Evolutionary conservation across 176 grass and related monocot genomes (phyloP), one percentile per base, ranked within the genome.

Genomic region (Carex parvula): DNA sequence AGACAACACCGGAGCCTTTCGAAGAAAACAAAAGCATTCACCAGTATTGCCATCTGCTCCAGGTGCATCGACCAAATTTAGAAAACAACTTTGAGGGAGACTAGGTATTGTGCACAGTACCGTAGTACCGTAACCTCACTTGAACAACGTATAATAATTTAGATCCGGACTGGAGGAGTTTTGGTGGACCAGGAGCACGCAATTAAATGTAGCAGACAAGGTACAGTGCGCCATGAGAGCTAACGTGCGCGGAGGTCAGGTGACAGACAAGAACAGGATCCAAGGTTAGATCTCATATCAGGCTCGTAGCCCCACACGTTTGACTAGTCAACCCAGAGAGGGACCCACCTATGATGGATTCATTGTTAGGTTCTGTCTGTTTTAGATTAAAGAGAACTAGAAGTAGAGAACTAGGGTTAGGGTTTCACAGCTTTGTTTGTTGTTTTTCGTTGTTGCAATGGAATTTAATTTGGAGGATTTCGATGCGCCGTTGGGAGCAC

Each of bases 271-370:
- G 4, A n/a, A 73, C 69, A 74, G 70, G 44, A 74, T 74, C 70
- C 70, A 74, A 74, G n/a, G 70, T 26, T 74, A 74, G 70, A 74
- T 74, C 70, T 74, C 70, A 13, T 50, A 18, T 72, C n/a, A 52
- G 70, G 11, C 70, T 50, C 70, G 70, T n/a, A 4, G 10, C 42
- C 42, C 70, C 70, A 46, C 70, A 10, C n/a, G 10, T 50, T 73
- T 73, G 70, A 73, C 70, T 44, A 73, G 70, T 73, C 70, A 73
- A 73, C 17, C 18, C 17, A 22, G 6, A 2, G 39, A 13, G 39
- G 69, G 2, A 0, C 39, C 69, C 18, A 72, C 69, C 46, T 21
- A 1, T 16, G 13, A 66, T 66, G 29, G 24, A 1, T 6, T 30
- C 56, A 14, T 14, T 30, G 21, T 11, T 63, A 26, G 46, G 46